Base-by-base conservation (phyloP, 2,329 filamentous ascomycete genomes). In the Fusarium sp. region DNA sequence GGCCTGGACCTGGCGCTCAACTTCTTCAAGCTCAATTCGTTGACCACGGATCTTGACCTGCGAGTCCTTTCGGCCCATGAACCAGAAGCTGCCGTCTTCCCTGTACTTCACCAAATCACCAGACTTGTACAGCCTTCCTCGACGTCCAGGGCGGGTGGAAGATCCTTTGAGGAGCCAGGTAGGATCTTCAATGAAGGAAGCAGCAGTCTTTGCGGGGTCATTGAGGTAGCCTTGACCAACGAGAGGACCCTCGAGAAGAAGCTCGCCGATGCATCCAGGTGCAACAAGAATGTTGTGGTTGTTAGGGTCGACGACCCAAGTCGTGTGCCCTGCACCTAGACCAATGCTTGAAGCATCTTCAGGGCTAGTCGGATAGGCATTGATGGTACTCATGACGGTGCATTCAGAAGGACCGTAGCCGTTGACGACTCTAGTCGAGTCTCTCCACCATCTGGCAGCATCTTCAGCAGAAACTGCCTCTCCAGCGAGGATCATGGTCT, bases 41-140 rank as follows among this genome's bases (percentile, higher is more conserved):
- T 86, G 89, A 14, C 91, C 91, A 22, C 86, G 84, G 18, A 91
- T 79, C 79, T 91, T 91, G 61, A 91, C 85, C 76, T 91, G 89
- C 0, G 84, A 84, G 72, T 91, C 89, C 69, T 88, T 88, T n/a
- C 89, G 83, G 29, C 88, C 88, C 52, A 88, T 74, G 60, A 84
- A 88, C 1, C 82, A 72, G 7, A 88, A 76, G 10, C 78, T 77
- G 2, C 85, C 84, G 61, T 86, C 82, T 0, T 78, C 75, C 27
- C 83, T 78, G 37, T 86, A 86, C 29, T 78, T 79, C 1, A 80
- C 86, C 14, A 88, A 77, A 71, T 88, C 87, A 2, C 87, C 87
- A 1, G 86, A 87, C 67, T 84, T 84, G 72, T 87, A 88, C 5
- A 85, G 64, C 5, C 79, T 45, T 10, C 65, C 66, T 2, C 33